phyloP scores from a whole-genome alignment of 768 basidiomycete genomes.

The Xerocomus brunneocitrinus region DNA sequence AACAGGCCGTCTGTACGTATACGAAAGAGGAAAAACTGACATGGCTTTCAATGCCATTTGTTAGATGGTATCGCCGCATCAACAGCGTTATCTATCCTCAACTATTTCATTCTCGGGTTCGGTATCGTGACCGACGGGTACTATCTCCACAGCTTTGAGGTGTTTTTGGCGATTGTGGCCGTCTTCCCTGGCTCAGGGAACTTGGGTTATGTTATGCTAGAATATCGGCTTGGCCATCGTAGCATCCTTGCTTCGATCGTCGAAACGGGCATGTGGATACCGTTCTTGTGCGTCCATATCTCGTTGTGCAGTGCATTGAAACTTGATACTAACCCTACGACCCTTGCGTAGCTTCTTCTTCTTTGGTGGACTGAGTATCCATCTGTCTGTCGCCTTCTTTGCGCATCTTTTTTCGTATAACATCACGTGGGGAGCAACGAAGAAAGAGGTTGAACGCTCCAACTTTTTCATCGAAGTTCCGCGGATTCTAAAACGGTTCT shows the following conservation, averaged over 20 bases:
- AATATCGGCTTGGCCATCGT: conserved; percentile 60
- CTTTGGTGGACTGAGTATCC: conserved; percentile 53
- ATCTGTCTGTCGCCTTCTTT: conserved; percentile 48
- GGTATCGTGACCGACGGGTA: conserved; percentile 67
- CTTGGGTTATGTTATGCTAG: conserved; percentile 62
- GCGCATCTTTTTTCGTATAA: conserved; percentile 59
- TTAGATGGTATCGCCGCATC: conserved; percentile 59
- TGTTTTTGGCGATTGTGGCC: conserved; percentile 67
- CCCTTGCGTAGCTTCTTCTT: conserved; percentile 40
- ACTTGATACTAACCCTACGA: not conserved
- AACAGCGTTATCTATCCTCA: conserved; percentile 58
- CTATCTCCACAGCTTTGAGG: conserved; percentile 76
- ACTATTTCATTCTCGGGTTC: conserved; percentile 73
- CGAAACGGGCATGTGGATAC: conserved; percentile 25
- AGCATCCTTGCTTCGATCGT: conserved; percentile 13
- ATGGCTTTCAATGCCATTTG: not conserved
- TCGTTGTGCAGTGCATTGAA: not conserved
- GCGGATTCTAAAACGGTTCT: conserved; percentile 75
- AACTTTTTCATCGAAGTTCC: conserved; percentile 93
- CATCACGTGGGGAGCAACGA: conserved; percentile 56
- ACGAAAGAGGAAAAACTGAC: not conserved
- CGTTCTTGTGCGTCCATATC: conserved; percentile 32
- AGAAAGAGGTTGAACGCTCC: conserved; percentile 82
- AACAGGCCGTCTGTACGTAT: not conserved
- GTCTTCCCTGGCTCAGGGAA: conserved; percentile 75